These are phyloP conservation scores for Akanthomyces dipterigenus DNA, from an alignment of 2,329 filamentous ascomycete genomes.

Conservation along the genomic window DNA sequence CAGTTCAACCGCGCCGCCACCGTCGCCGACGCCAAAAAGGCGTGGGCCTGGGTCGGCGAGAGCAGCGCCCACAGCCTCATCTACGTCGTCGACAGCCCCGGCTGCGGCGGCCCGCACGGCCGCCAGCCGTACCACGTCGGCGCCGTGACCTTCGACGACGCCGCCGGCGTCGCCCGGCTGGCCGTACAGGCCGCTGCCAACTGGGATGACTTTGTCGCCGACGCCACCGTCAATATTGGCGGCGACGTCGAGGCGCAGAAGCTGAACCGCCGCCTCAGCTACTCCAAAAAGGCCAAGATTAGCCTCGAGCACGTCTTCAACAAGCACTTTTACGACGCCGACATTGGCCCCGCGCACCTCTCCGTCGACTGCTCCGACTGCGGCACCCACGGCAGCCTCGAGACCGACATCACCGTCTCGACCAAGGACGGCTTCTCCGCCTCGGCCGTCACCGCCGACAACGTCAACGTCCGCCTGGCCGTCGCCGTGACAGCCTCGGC, in stretches of 20 bases:
- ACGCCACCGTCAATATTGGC: constrained; percentile 9
- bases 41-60: constrained; percentile 9
- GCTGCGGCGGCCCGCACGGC: constrained; percentile 10
- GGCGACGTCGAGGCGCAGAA: background rate
- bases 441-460: constrained; percentile 9
- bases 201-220: constrained; percentile 10
- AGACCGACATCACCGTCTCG: constrained; percentile 10
- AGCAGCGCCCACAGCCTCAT: constrained; percentile 7
- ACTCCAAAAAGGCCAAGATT: constrained; percentile 13
- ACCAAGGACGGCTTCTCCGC: constrained; percentile 11
- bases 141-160: constrained; percentile 2
- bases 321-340: constrained; percentile 13
- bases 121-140: constrained; percentile 11
- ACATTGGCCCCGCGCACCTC: constrained; percentile 12
- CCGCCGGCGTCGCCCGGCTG: background rate
- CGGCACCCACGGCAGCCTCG: constrained; percentile 11
- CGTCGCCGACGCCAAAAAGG: constrained; percentile 3
- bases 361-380: constrained; percentile 13
- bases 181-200: background rate
- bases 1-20: background rate
- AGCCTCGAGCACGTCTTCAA: constrained; percentile 11
- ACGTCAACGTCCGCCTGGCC: constrained; percentile 8
- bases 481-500: constrained; percentile 11
- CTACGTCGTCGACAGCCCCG: constrained; percentile 8
- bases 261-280: constrained; percentile 5